phyloP scores from a whole-genome alignment of 2,329 filamentous ascomycete species.

The Sclerotinia borealis region DNA sequence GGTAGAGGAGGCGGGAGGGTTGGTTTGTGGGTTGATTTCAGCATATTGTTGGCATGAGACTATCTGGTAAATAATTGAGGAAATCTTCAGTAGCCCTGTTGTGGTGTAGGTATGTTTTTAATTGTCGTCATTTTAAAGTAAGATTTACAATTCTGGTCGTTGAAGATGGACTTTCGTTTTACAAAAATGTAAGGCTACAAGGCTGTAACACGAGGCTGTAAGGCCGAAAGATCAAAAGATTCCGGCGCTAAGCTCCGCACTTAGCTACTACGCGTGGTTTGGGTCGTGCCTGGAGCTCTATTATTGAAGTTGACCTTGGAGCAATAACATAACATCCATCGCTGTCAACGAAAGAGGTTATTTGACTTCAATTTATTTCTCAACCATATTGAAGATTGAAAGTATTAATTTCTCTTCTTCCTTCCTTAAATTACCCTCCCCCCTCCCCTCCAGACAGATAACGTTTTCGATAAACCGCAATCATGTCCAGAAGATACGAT shows the following conservation, averaged over 20 bases:
- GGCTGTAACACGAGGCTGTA: slow-evolving; percentile 3
- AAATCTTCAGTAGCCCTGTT: not conserved
- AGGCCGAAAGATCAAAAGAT: not conserved
- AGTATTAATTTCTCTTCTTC: not conserved
- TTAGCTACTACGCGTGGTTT: slow-evolving; percentile 17
- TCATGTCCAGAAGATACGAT: slow-evolving; percentile 96
- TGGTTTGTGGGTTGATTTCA: slow-evolving; percentile 71
- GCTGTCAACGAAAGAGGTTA: slow-evolving; percentile 11
- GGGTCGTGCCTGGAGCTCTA: slow-evolving; percentile 28
- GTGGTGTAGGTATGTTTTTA: not conserved
- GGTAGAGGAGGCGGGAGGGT: slow-evolving; percentile 54
- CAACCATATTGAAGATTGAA: not conserved
- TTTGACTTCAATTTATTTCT: slow-evolving; percentile 1
- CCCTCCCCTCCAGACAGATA: not conserved
- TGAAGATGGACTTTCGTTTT: too few species aligned
- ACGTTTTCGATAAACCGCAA: slow-evolving; percentile 12
- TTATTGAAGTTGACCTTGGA: slow-evolving; percentile 14
- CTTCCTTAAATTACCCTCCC: not conserved
- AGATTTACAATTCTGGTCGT: too few species aligned
- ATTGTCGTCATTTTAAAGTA: not conserved
- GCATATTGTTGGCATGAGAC: slow-evolving; percentile 43
- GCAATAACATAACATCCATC: slow-evolving; percentile 8
- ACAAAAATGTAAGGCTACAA: not conserved
- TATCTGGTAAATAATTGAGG: not conserved
- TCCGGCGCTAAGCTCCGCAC: slow-evolving; percentile 12